Conservation (phyloP, 139 green algal genomes). For the Coelastrella sp. region DNA sequence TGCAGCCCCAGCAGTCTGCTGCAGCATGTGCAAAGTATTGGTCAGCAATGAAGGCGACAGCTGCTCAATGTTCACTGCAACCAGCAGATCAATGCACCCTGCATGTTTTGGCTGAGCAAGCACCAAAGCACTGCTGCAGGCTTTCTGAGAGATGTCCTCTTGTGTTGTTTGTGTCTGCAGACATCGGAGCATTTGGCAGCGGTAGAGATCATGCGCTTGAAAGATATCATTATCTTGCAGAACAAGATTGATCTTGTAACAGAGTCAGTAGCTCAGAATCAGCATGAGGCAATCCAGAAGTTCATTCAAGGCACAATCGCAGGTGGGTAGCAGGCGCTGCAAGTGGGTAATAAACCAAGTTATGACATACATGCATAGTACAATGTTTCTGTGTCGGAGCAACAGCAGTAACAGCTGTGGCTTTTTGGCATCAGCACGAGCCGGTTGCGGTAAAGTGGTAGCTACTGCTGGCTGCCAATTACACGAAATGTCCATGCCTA, state of each 20-base stretch:
- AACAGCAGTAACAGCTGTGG: not conserved
- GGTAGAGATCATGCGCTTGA: constrained; percentile 98
- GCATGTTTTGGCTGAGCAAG: too few relatives aligned
- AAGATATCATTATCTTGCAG: constrained; percentile 77
- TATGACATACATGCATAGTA: too few relatives aligned
- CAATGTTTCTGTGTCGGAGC: not conserved
- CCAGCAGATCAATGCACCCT: too few relatives aligned
- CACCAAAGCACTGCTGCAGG: too few relatives aligned
- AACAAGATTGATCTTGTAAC: constrained; percentile 95
- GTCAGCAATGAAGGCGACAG: not conserved
- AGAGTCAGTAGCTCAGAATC: constrained; percentile 89
- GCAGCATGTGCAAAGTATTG: too few relatives aligned
- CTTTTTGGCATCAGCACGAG: not conserved
- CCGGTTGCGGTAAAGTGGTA: too few relatives aligned
- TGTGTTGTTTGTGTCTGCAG: constrained; percentile 60
- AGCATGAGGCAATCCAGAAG: constrained; percentile 95
- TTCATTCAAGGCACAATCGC: constrained; percentile 98
- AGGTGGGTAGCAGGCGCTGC: constrained; percentile 15
- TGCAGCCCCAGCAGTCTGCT: too few relatives aligned
- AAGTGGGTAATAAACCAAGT: too few relatives aligned
- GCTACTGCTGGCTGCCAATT: not conserved
- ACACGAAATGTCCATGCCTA: not conserved
- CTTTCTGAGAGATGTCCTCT: too few relatives aligned
- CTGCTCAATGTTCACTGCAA: not conserved
- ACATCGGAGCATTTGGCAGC: constrained; percentile 95